Evolutionary conservation across 768 basidiomycete genomes (phyloP).

Genomic region (Dendrothele bispora): DNA sequence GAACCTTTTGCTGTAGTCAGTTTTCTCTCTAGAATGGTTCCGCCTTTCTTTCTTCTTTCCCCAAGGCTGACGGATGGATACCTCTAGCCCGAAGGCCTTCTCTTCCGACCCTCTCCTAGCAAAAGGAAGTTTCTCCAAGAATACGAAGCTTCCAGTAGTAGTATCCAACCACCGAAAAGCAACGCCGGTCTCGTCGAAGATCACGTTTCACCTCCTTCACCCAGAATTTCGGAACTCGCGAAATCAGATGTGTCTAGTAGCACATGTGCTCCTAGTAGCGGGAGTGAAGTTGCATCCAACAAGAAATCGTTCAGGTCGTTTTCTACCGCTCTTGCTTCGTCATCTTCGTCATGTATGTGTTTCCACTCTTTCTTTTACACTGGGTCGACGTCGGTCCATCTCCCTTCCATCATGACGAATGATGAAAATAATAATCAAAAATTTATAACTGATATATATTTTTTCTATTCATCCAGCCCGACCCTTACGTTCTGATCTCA

Average conservation of each 20-base stretch:
- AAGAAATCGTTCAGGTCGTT: neutral
- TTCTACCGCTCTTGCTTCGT: neutral
- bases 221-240: neutral
- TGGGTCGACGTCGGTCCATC: neutral
- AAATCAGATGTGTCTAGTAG: constrained; percentile 4
- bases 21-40: too few species aligned
- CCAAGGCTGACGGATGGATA: too few species aligned
- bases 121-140: constrained; percentile 10
- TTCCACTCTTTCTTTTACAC: neutral
- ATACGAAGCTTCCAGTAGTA: neutral
- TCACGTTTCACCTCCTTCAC: neutral
- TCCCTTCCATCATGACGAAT: neutral
- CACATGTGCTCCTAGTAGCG: constrained; percentile 1
- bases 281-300: neutral
- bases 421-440: neutral
- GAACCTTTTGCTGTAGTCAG: too few species aligned
- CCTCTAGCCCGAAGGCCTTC: constrained; percentile 11
- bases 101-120: constrained; percentile 14
- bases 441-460: neutral
- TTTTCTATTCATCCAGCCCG: neutral
- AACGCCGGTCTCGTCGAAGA: too few species aligned
- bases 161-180: neutral
- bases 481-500: constrained; percentile 17
- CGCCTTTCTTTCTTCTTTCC: too few species aligned
- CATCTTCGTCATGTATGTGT: neutral